Conservation (phyloP, 305 asterid genomes). For the Nicotiana rustica region DNA sequence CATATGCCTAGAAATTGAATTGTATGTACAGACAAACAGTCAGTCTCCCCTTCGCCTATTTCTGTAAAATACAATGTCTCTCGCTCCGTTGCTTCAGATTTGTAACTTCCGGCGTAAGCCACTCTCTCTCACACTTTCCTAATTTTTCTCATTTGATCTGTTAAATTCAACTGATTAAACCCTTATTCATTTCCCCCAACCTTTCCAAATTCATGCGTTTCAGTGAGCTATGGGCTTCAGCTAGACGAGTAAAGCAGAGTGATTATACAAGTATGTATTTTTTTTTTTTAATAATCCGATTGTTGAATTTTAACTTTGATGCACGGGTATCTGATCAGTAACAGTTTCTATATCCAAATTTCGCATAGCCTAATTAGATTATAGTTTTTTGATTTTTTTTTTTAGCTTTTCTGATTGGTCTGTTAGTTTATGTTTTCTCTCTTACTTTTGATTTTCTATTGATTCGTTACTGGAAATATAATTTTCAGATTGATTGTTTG, state of each 20-base stretch:
- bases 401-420: background rate
- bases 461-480: slow-evolving; percentile 35
- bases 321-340: background rate
- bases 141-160: background rate
- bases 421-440: slow-evolving; percentile 33
- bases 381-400: background rate
- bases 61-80: background rate
- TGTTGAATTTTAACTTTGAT: background rate
- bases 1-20: background rate
- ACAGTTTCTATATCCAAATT: background rate
- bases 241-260: background rate
- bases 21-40: background rate
- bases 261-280: slow-evolving; percentile 4
- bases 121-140: background rate
- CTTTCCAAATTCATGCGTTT: slow-evolving; percentile 5
- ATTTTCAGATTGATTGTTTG: slow-evolving; percentile 46
- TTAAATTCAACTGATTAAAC: slow-evolving; percentile 14
- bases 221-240: background rate
- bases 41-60: background rate
- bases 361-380: background rate
- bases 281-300: background rate
- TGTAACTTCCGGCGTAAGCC: slow-evolving; percentile 1
- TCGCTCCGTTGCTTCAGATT: slow-evolving; percentile 3
- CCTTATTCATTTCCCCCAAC: background rate
- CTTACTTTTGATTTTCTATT: slow-evolving; percentile 30